Percentiles rank a stretch among this genome's conserved stretches.
Conservation (phyloP, 2,329 filamentous ascomycete genomes). For the Taxawa tesnikishii region DNA sequence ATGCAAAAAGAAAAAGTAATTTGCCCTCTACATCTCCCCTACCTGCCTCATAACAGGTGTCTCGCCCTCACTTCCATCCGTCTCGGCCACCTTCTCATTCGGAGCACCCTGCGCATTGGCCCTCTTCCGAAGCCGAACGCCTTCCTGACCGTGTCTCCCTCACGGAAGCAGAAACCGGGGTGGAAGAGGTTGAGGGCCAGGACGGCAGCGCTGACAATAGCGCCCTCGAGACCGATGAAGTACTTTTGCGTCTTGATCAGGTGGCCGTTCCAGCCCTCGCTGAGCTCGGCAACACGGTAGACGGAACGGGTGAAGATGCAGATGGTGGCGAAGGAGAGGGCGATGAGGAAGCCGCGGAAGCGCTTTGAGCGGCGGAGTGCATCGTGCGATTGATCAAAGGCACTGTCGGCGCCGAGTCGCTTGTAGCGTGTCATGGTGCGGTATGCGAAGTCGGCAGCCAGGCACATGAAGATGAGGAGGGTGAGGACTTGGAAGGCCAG, state of each 20-base stretch:
- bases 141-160: not conserved
- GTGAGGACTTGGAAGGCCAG: slow-evolving; percentile 49
- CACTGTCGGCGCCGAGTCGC: not conserved
- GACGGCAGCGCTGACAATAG: slow-evolving; percentile 38
- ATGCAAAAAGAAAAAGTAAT: too few species aligned
- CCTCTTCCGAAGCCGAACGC: not conserved
- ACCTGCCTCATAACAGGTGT: slow-evolving; percentile 1
- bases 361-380: slow-evolving; percentile 1
- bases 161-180: slow-evolving; percentile 22
- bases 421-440: not conserved
- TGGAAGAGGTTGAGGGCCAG: slow-evolving; percentile 34
- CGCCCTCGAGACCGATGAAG: slow-evolving; percentile 41
- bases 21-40: not conserved
- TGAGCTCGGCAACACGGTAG: slow-evolving; percentile 55
- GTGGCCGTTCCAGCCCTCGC: slow-evolving; percentile 47
- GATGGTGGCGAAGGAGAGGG: slow-evolving; percentile 1
- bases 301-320: slow-evolving; percentile 50
- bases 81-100: not conserved
- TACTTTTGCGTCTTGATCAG: slow-evolving; percentile 39
- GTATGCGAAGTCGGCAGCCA: slow-evolving; percentile 36
- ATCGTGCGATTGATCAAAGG: slow-evolving; percentile 3
- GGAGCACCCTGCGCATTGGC: not conserved
- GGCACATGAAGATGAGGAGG: slow-evolving; percentile 40
- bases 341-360: slow-evolving; percentile 15
- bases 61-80: slow-evolving; percentile 1